phyloP scores from a whole-genome alignment of 2,329 filamentous ascomycete species.

The Rutstroemia sp. region DNA sequence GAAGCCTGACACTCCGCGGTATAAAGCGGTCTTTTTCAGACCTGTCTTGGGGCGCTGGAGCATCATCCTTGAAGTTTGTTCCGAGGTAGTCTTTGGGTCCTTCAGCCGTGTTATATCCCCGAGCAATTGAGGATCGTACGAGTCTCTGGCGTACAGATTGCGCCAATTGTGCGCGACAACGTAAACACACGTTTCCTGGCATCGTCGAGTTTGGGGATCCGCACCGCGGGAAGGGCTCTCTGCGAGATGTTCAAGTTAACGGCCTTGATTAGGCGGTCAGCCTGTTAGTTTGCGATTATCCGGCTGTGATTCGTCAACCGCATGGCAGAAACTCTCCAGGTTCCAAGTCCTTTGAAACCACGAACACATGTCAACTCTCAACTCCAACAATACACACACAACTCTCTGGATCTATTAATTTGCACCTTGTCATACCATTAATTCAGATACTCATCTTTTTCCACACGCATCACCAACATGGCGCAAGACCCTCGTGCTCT shows the following conservation, averaged over 20 bases:
- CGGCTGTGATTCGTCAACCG: too few species aligned
- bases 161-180: conserved; percentile 14
- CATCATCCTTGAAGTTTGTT: background rate
- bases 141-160: background rate
- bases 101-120: background rate
- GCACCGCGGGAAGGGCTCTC: too few species aligned
- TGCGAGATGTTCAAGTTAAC: too few species aligned
- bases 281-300: background rate
- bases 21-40: background rate
- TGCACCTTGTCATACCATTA: background rate
- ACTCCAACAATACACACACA: conserved; percentile 44
- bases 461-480: conserved; percentile 40
- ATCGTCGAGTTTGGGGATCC: background rate
- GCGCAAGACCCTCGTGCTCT: conserved; percentile 71
- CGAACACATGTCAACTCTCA: conserved; percentile 9
- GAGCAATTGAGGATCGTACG: background rate
- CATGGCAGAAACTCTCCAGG: too few species aligned
- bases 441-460: background rate
- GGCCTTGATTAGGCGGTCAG: background rate
- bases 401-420: conserved; percentile 32
- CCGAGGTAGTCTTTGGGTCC: too few species aligned
- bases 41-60: background rate
- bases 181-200: conserved; percentile 12
- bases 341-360: background rate
- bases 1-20: conserved; percentile 2